Conservation (phyloP, 1,284 basidiomycete genomes). For the Malassezia sympodialis region DNA sequence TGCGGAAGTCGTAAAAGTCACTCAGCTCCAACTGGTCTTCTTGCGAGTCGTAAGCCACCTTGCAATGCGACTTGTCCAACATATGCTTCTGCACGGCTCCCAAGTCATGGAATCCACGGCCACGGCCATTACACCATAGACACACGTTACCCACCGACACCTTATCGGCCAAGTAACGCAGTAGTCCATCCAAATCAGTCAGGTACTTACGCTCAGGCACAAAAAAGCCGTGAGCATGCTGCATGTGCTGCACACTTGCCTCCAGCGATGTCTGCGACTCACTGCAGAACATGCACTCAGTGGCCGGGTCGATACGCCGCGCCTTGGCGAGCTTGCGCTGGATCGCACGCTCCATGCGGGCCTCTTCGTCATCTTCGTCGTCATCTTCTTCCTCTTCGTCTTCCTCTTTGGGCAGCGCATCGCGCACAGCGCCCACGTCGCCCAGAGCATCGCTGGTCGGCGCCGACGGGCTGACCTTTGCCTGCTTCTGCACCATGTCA, state of each 20-base stretch:
- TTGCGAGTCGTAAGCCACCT: constrained; percentile 78
- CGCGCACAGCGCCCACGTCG: constrained; percentile 15
- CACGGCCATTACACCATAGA: constrained; percentile 60
- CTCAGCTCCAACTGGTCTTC: constrained; percentile 74
- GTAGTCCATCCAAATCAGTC: constrained; percentile 68
- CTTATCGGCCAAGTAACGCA: constrained; percentile 83
- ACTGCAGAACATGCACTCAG: constrained; percentile 67
- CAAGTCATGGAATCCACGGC: constrained; percentile 32
- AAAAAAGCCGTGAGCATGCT: constrained; percentile 78
- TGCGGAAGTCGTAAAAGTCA: constrained; percentile 85
- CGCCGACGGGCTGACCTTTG: constrained; percentile 8
- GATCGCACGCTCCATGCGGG: constrained; percentile 34
- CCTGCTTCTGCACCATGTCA: constrained; percentile 60
- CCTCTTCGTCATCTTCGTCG: constrained; percentile 36
- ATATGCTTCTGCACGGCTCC: constrained; percentile 43
- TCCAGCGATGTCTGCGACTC: constrained; percentile 52
- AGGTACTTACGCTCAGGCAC: constrained; percentile 88
- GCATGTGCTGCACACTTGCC: constrained; percentile 78
- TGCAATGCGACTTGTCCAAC: constrained; percentile 62
- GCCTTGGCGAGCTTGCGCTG: constrained; percentile 38
- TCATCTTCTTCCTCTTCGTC: constrained; percentile 28
- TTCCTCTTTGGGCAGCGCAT: constrained; percentile 18
- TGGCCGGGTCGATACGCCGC: constrained; percentile 32
- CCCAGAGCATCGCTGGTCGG: background rate
- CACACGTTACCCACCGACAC: constrained; percentile 85